Evolutionary conservation across 1,284 basidiomycete genomes (phyloP).

Genomic region (Ustanciosporium gigantosporum): DNA sequence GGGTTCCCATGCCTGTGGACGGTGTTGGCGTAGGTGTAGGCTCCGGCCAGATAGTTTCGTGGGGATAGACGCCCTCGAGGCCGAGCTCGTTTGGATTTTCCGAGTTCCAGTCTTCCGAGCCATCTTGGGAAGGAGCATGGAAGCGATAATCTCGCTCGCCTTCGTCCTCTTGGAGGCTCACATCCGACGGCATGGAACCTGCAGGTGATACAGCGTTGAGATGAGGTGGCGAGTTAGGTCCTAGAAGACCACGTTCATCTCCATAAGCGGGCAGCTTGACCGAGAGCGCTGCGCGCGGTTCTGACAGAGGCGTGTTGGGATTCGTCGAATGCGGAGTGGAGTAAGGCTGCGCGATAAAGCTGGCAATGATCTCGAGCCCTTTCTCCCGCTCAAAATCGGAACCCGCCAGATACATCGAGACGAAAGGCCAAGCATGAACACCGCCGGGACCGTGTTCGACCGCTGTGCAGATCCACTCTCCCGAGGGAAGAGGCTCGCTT

Average conservation of each 20-base stretch:
- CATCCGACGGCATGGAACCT: conserved; percentile 47
- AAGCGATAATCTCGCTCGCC: conserved; percentile 23
- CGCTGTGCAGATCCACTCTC: conserved; percentile 39
- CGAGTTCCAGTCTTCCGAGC: conserved; percentile 18
- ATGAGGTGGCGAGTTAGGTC: conserved; percentile 27
- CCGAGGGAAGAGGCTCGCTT: not conserved
- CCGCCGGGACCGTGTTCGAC: conserved; percentile 54
- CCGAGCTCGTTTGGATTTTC: conserved; percentile 25
- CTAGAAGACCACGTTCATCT: conserved; percentile 1
- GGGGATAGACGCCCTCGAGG: conserved; percentile 36
- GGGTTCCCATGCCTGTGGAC: conserved; percentile 28
- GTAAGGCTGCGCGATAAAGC: conserved; percentile 34
- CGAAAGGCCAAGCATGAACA: conserved; percentile 60
- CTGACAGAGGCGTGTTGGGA: conserved; percentile 7
- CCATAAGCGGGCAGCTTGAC: conserved; percentile 7
- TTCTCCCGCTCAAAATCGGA: conserved; percentile 50
- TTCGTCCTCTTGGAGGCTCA: conserved; percentile 23
- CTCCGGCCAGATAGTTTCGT: conserved; percentile 28
- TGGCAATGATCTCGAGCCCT: conserved; percentile 52
- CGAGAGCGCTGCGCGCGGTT: conserved; percentile 2
- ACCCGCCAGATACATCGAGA: conserved; percentile 56
- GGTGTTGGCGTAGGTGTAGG: conserved; percentile 32
- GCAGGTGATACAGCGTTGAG: conserved; percentile 35
- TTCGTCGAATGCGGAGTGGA: conserved; percentile 15
- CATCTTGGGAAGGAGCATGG: conserved; percentile 12